Evolutionary conservation across 2,329 filamentous ascomycete species (phyloP).

Genomic region (Talaromyces sp.): DNA sequence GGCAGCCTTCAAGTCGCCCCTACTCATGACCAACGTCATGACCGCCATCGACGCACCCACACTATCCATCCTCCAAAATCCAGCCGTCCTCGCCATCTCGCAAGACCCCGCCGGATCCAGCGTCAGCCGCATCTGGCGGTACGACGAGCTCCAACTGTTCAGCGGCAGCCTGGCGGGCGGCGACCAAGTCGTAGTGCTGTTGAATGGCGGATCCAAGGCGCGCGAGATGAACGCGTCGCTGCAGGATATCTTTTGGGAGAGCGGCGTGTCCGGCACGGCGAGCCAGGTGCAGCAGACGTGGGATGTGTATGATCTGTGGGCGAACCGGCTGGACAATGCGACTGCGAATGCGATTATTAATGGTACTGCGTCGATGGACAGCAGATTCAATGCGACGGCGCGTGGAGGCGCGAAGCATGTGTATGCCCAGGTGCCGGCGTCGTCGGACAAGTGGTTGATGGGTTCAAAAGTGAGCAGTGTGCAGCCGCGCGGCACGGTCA

Average conservation of each 20-base stretch:
- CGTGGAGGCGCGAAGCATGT: slow-evolving; percentile 44
- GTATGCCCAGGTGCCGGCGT: slow-evolving; percentile 40
- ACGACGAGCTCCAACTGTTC: slow-evolving; percentile 49
- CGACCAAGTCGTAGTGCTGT: slow-evolving; percentile 45
- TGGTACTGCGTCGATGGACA: slow-evolving; percentile 28
- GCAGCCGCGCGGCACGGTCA: slow-evolving; percentile 37
- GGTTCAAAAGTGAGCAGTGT: slow-evolving; percentile 44
- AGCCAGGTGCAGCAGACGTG: slow-evolving; percentile 40
- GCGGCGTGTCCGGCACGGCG: slow-evolving; percentile 39
- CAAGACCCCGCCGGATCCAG: slow-evolving; percentile 42
- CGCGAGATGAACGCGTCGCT: slow-evolving; percentile 47
- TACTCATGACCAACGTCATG: slow-evolving; percentile 46
- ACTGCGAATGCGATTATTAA: slow-evolving; percentile 43
- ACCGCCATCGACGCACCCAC: slow-evolving; percentile 35
- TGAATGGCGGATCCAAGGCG: slow-evolving; percentile 45
- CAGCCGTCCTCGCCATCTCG: slow-evolving; percentile 46
- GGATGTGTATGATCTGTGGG: slow-evolving; percentile 55
- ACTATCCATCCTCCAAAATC: slow-evolving; percentile 44
- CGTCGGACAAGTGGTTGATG: slow-evolving; percentile 32
- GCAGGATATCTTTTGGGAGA: slow-evolving; percentile 49
- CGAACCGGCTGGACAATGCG: slow-evolving; percentile 47
- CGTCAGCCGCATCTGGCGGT: slow-evolving; percentile 42
- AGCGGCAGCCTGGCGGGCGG: slow-evolving; percentile 43
- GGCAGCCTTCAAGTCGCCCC: slow-evolving; percentile 44
- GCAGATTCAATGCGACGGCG: slow-evolving; percentile 43